Conservation (phyloP, 495 filamentous ascomycete genomes). For the Friedmanniomyces simplex region DNA sequence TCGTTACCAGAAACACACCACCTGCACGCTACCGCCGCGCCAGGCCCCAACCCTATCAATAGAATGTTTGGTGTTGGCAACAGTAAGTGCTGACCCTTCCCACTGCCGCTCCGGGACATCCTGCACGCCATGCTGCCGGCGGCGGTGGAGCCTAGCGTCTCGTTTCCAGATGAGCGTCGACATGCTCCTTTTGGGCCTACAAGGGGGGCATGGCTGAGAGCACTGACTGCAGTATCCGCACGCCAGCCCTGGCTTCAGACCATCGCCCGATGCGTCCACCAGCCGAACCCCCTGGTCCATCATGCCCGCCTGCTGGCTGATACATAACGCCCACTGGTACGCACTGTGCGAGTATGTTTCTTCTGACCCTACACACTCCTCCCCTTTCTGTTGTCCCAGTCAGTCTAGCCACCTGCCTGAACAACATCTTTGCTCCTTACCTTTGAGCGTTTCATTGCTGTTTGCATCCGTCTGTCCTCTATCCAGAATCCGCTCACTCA, state of each 20-base stretch:
- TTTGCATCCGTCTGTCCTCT: background rate
- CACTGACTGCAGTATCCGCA: constrained; percentile 9
- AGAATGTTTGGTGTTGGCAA: background rate
- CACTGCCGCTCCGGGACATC: background rate
- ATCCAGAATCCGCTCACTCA: constrained; percentile 5
- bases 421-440: constrained; percentile 3
- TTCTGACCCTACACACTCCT: background rate
- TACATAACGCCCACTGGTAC: constrained; percentile 8
- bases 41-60: constrained; percentile 5
- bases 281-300: background rate
- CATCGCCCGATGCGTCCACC: background rate
- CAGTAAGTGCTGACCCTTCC: background rate
- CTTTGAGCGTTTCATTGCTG: constrained; percentile 7
- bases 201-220: constrained; percentile 4
- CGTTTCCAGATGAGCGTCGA: constrained; percentile 2
- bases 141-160: constrained; percentile 10
- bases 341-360: background rate
- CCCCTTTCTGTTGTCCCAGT: constrained; percentile 1
- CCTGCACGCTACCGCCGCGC: background rate
- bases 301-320: background rate
- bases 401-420: constrained; percentile 21
- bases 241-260: constrained; percentile 4
- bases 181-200: background rate
- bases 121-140: constrained; percentile 2
- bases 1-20: background rate